Evolutionary conservation across 2,329 filamentous ascomycete species (phyloP).

Genomic region (Ophiostoma tasmaniense): DNA sequence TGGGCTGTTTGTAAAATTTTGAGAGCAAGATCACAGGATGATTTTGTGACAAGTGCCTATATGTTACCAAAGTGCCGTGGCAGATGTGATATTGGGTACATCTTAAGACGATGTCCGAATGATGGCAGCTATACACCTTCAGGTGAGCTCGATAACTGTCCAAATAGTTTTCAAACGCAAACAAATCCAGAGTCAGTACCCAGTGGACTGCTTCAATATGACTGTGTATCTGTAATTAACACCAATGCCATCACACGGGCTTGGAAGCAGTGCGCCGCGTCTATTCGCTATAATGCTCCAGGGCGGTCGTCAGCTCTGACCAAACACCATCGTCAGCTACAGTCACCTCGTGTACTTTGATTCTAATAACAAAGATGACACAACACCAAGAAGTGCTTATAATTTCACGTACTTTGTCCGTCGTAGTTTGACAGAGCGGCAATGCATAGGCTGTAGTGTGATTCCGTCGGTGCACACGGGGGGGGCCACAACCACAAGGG

Average conservation of each 20-base stretch:
- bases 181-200: not conserved
- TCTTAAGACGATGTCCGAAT: too few species aligned
- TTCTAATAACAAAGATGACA: not conserved
- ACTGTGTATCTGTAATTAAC: not conserved
- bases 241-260: not conserved
- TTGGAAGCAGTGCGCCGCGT: not conserved
- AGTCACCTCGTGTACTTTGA: not conserved
- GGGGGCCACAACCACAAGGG: not conserved
- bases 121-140: not conserved
- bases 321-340: not conserved
- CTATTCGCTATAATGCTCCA: not conserved
- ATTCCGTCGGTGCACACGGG: not conserved
- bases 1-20: not conserved
- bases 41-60: too few species aligned
- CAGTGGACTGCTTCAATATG: not conserved
- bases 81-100: too few species aligned
- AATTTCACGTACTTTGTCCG: not conserved
- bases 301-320: not conserved
- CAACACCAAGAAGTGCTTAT: not conserved
- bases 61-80: too few species aligned
- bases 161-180: not conserved
- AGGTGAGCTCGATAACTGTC: not conserved
- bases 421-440: not conserved
- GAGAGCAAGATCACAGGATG: not conserved
- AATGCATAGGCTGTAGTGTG: not conserved